Evolutionary conservation across 1,284 basidiomycete genomes (phyloP).

Genomic region (Rhodotorula mucilaginosa): DNA sequence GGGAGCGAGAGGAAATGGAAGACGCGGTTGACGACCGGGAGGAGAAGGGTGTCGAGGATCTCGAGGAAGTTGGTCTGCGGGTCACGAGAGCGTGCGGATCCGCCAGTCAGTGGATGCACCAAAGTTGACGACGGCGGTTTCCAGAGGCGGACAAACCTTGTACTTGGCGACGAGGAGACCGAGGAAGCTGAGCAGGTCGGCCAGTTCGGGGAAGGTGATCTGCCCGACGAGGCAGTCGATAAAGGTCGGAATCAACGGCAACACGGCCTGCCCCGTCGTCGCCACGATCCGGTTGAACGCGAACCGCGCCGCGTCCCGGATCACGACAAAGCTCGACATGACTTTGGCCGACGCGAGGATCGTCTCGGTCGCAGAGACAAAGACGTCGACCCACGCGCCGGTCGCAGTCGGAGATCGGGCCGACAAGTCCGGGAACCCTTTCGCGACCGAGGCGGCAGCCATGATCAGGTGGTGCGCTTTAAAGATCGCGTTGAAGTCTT

Average conservation of each 20-base stretch:
- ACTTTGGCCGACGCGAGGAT: slow-evolving; percentile 82
- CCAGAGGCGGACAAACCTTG: too few relatives aligned
- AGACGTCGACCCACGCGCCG: slow-evolving; percentile 73
- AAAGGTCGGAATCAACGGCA: slow-evolving; percentile 67
- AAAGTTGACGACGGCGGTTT: too few relatives aligned
- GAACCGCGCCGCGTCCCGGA: slow-evolving; percentile 90
- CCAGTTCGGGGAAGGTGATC: slow-evolving; percentile 86
- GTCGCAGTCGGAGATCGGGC: slow-evolving; percentile 68
- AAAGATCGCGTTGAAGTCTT: slow-evolving; percentile 70
- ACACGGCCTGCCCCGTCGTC: slow-evolving; percentile 76
- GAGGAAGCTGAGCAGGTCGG: slow-evolving; percentile 95
- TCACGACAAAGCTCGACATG: slow-evolving; percentile 81
- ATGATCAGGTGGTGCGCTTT: slow-evolving; percentile 94
- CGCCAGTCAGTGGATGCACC: neutral
- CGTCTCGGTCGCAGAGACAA: slow-evolving; percentile 82
- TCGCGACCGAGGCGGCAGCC: slow-evolving; percentile 90
- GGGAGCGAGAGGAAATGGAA: slow-evolving; percentile 77
- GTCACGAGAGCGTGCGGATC: neutral
- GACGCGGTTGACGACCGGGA: slow-evolving; percentile 81
- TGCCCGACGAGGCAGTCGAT: slow-evolving; percentile 86
- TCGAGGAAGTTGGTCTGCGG: slow-evolving; percentile 69
- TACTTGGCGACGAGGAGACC: slow-evolving; percentile 86
- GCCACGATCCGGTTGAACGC: slow-evolving; percentile 92
- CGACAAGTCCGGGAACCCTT: slow-evolving; percentile 81
- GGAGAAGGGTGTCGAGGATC: slow-evolving; percentile 86